Conservation (phyloP, 305 asterid species). For the Solanum aculeatissimum region DNA sequence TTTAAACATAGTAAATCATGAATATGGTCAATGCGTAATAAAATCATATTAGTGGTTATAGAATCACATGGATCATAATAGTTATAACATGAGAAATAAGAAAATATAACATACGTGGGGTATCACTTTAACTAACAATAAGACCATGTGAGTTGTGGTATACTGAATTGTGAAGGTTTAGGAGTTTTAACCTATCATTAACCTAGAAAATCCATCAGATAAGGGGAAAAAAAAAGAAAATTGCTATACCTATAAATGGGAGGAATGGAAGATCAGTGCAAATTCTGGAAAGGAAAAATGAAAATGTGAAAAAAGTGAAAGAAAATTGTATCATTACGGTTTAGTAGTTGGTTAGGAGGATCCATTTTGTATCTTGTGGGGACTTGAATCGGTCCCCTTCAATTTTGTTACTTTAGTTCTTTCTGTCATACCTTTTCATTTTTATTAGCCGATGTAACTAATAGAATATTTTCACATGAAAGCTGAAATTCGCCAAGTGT, state of each 20-base stretch:
- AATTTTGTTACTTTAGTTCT: constrained; percentile 21
- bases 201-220: constrained; percentile 12
- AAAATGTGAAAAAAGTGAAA: constrained; percentile 11
- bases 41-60: too few relatives aligned
- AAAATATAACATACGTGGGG: too few relatives aligned
- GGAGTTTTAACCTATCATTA: constrained; percentile 28
- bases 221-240: background rate
- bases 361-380: constrained; percentile 40
- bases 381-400: constrained; percentile 24
- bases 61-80: too few relatives aligned
- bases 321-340: constrained; percentile 32
- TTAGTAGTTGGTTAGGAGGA: constrained; percentile 29
- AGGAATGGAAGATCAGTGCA: constrained; percentile 11
- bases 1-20: too few relatives aligned
- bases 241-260: constrained; percentile 53
- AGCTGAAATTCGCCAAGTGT: constrained; percentile 17
- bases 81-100: too few relatives aligned
- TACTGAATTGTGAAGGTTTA: constrained; percentile 21
- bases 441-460: constrained; percentile 9
- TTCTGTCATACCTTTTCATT: background rate
- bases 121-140: too few relatives aligned
- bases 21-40: too few relatives aligned
- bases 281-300: constrained; percentile 4
- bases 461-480: constrained; percentile 33
- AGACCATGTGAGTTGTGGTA: constrained; percentile 41